Percentiles rank a stretch among this genome's conserved stretches.
These are phyloP conservation scores for Pueraria montana DNA, from an alignment of 306 rosid species.

Conservation along the genomic window DNA sequence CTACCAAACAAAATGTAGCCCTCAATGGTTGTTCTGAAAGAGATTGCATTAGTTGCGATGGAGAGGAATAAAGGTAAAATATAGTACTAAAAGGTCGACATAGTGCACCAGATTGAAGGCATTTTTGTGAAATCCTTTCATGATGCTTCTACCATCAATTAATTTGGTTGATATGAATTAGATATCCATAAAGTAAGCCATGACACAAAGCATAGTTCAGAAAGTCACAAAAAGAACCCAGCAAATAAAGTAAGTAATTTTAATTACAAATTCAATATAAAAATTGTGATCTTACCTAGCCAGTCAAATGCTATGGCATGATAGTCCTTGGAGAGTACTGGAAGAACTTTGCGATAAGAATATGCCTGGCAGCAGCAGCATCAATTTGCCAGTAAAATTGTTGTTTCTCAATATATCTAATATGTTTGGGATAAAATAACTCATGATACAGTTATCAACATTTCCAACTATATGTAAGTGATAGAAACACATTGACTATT, in stretches of 20 bases:
- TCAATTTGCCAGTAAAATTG: slow-evolving; percentile 38
- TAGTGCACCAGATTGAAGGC: slow-evolving; percentile 21
- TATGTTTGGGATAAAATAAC: slow-evolving; percentile 11
- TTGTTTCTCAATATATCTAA: slow-evolving; percentile 10
- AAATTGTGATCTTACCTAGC: slow-evolving; percentile 67
- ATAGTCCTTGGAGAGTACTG: slow-evolving; percentile 72
- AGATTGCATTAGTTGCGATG: slow-evolving; percentile 2
- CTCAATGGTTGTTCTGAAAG: background rate
- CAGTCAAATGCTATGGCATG: slow-evolving; percentile 85
- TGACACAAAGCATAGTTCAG: slow-evolving; percentile 33
- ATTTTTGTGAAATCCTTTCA: too few relatives aligned
- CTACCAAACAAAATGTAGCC: background rate
- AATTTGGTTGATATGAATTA: background rate
- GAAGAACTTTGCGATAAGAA: slow-evolving; percentile 89
- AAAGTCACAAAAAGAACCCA: slow-evolving; percentile 11
- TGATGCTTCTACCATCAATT: too few relatives aligned
- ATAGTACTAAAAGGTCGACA: background rate
- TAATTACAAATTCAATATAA: slow-evolving; percentile 32
- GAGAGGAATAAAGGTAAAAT: background rate
- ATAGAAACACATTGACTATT: background rate
- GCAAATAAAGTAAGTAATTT: slow-evolving; percentile 17
- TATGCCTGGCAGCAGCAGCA: slow-evolving; percentile 76
- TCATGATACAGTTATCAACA: background rate
- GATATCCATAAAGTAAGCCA: slow-evolving; percentile 1
- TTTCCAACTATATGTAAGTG: background rate